Evolutionary conservation across 495 filamentous ascomycete genomes (phyloP).

Genomic region (Penicillium arizonense): DNA sequence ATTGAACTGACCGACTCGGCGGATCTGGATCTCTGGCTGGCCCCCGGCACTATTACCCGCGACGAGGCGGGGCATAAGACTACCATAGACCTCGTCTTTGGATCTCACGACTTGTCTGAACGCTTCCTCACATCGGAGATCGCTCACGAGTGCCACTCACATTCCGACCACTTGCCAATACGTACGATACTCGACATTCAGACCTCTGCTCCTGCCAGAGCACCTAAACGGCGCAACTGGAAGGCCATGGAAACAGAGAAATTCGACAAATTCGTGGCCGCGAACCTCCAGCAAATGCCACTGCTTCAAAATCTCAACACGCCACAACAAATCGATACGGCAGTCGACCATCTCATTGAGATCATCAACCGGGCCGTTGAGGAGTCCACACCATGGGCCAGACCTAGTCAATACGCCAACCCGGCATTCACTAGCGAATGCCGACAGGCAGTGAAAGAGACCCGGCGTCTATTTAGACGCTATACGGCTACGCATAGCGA

Average conservation of each 20-base stretch:
- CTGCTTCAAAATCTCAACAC: too few species aligned
- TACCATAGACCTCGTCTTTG: conserved; percentile 13
- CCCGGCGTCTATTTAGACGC: background rate
- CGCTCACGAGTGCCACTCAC: background rate
- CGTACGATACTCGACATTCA: background rate
- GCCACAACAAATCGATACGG: conserved; percentile 1
- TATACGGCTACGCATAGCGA: background rate
- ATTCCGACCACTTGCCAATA: conserved; percentile 15
- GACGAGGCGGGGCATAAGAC: background rate
- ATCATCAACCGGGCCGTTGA: conserved; percentile 1
- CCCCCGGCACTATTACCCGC: conserved; percentile 3
- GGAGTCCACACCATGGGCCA: conserved; percentile 5
- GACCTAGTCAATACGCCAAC: conserved; percentile 5
- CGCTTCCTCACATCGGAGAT: background rate
- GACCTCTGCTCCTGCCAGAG: background rate
- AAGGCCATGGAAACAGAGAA: conserved; percentile 12
- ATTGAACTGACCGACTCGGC: background rate
- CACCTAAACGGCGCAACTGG: conserved; percentile 3
- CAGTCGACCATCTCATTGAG: background rate
- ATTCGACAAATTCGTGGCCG: background rate
- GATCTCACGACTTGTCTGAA: background rate
- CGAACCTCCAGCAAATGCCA: too few species aligned
- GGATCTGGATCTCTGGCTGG: conserved; percentile 1
- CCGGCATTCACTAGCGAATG: conserved; percentile 11
- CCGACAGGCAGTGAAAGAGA: conserved; percentile 2